Conservation (phyloP, 2,329 filamentous ascomycete genomes). For the Pochonia chlamydosporia region DNA sequence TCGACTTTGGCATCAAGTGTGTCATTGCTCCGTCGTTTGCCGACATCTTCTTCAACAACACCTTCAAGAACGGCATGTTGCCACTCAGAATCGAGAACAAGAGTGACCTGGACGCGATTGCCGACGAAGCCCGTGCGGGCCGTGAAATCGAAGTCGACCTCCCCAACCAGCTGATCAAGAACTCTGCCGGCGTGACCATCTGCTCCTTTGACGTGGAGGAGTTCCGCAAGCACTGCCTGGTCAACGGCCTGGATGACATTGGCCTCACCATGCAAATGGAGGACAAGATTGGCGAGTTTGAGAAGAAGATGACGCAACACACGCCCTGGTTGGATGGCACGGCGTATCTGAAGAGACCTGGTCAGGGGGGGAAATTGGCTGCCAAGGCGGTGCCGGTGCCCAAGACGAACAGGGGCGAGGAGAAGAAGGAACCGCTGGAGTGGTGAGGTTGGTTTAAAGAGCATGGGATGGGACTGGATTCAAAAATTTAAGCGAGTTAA, state of each 20-base stretch:
- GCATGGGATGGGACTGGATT: not conserved
- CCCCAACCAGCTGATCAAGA: slow-evolving; percentile 75
- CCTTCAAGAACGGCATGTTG: slow-evolving; percentile 99
- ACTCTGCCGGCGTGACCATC: slow-evolving; percentile 66
- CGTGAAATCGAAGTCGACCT: slow-evolving; percentile 87
- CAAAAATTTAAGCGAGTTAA: not conserved
- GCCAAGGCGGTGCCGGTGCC: slow-evolving; percentile 65
- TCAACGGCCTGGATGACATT: slow-evolving; percentile 94
- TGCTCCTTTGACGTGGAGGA: slow-evolving; percentile 81
- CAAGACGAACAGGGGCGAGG: slow-evolving; percentile 82
- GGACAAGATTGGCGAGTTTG: slow-evolving; percentile 79
- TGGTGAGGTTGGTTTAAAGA: slow-evolving; percentile 53
- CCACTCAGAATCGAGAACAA: slow-evolving; percentile 71
- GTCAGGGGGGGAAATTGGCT: slow-evolving; percentile 47
- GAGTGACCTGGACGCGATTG: slow-evolving; percentile 61
- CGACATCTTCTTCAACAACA: slow-evolving; percentile 97
- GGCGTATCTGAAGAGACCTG: slow-evolving; percentile 61
- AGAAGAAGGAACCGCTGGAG: slow-evolving; percentile 78
- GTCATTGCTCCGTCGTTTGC: slow-evolving; percentile 78
- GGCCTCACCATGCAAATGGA: slow-evolving; percentile 90
- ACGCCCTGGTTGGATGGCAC: slow-evolving; percentile 91
- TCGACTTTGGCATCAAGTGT: slow-evolving; percentile 93
- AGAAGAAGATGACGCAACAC: slow-evolving; percentile 66
- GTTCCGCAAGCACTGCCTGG: slow-evolving; percentile 89
- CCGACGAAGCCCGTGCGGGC: slow-evolving; percentile 71